Base-by-base conservation (phyloP, 2,329 filamentous ascomycete genomes). In the Aspergillus amoenus region DNA sequence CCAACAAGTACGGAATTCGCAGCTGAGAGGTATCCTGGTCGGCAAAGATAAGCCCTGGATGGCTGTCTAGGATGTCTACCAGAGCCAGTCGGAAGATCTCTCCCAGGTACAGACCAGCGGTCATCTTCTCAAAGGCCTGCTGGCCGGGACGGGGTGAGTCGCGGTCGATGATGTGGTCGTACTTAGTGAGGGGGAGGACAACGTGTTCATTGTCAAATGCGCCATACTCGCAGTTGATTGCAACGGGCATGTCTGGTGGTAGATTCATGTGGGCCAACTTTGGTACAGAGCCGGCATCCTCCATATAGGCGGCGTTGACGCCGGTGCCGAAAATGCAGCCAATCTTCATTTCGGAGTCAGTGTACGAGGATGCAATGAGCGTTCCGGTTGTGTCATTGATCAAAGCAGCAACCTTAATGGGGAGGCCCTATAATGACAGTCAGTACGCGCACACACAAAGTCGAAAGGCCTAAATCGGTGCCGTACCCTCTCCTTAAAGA, bases 381-480 rank as follows among this genome's bases (percentile, higher is more conserved):
- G 94, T 99, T 68, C 94, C 94, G 17, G 93, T 97, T 47, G 94
- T 99, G 74, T 99, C 94, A 74, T 99, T 99, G 78, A 97, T 94
- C 73, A 99, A 78, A 37, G 94, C 94, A 22, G 89, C 90, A 56
- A 97, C 82, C 78, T 93, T 96, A 78, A 97, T 95, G 46, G 93
- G 93, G 13, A 97, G 88, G 30, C 88, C 88, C 88, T 93, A 61
- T 34, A 30, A 30, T 34, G 21, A 21, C 34, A 51, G 58, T 69
- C 59, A 66, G 62, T 42, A 60, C 43, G 45, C 40, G 7, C 24
- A 48, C 5, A 12, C 2, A 9, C 15, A 32, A 47, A 12, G n/a
- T 34, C 24, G 48, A n/a, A 43, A 30, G 27, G 27, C 27, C 8
- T 30, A 30, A 9, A 30, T 30, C 7, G 46, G 40, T 66, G 54